Evolutionary conservation across 2,329 filamentous ascomycete genomes (phyloP).

Genomic region (Parafenestella ontariensis): DNA sequence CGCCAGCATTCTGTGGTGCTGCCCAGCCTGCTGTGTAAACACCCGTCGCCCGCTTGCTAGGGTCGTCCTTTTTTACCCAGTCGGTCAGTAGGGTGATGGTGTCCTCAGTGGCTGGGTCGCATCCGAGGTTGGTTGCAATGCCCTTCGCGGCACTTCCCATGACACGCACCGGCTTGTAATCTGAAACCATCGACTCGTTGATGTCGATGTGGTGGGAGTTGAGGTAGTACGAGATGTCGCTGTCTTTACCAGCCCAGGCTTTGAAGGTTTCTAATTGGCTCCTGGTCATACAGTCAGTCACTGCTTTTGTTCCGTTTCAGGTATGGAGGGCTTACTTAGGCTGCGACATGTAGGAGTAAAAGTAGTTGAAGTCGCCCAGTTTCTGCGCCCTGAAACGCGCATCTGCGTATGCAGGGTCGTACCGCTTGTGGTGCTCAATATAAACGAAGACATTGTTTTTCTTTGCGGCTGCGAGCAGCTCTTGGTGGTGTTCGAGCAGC

Average conservation of each 20-base stretch:
- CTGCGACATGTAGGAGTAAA: slow-evolving; percentile 96
- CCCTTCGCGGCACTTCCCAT: slow-evolving; percentile 80
- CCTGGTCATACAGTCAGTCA: slow-evolving; percentile 79
- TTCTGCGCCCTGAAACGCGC: slow-evolving; percentile 77
- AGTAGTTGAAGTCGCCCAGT: slow-evolving; percentile 96
- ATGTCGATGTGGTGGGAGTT: slow-evolving; percentile 96
- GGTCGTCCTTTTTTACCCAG: slow-evolving; percentile 77
- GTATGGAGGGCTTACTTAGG: slow-evolving; percentile 54
- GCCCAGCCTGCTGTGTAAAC: slow-evolving; percentile 97
- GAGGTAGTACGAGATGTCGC: slow-evolving; percentile 94
- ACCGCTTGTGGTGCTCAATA: slow-evolving; percentile 96
- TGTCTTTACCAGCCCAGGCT: slow-evolving; percentile 89
- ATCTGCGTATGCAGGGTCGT: slow-evolving; percentile 90
- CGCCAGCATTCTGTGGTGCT: slow-evolving; percentile 87
- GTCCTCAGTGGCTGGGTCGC: slow-evolving; percentile 82
- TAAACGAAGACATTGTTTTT: slow-evolving; percentile 86
- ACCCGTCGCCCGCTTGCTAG: slow-evolving; percentile 76
- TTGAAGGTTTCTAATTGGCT: slow-evolving; percentile 93
- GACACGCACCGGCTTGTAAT: slow-evolving; percentile 79
- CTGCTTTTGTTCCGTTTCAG: neutral
- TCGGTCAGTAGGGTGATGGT: slow-evolving; percentile 91
- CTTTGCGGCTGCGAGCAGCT: slow-evolving; percentile 73
- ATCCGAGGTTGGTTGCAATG: slow-evolving; percentile 79
- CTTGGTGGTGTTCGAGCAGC: slow-evolving; percentile 78
- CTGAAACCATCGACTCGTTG: slow-evolving; percentile 88